Evolutionary conservation across 768 basidiomycete species (phyloP), one percentile per base, ranked within the genome.

Genomic region (Boletus pseudo-olivaceus): DNA sequence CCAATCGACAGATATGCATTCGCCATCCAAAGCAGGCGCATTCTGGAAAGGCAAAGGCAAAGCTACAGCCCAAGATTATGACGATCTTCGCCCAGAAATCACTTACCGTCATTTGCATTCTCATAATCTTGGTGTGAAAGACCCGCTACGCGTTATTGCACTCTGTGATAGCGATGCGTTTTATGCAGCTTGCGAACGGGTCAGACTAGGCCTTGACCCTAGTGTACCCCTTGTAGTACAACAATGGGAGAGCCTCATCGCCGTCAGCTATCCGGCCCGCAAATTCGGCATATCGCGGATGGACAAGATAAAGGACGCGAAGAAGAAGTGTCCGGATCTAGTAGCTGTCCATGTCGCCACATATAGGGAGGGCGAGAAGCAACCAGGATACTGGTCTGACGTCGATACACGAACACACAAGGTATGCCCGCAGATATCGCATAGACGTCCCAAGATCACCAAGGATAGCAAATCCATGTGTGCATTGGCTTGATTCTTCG

Each of bases 251-350:
- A 77, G 83, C 15, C 67, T 95, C 49, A 98, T 99, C 54, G 97
- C 97, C 0, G 88, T 98, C 58, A 98, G 95, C 71, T 98, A 99
- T 66, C 87, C 94, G 5, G 96, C 97, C 0, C 82, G 97, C 58
- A 84, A 84, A 64, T 98, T 81, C 66, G 96, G 95, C 5, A 95
- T 99, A 62, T 90, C 92, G n/a, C 76, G 96, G 43, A 90, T 93
- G 83, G 88, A 87, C 70, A 87, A 84, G 67, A 75, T 85, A 54
- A 80, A 85, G 64, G 90, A 95, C 43, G 92, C 96, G 7, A 79
- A 84, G 72, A 85, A 88, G 70, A 82, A 83, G 59, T 98, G 95
- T 68, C 95, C 96, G 0, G 74, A 92, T 47, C 74, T 98, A 8
- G 75, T 82, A 33, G 83, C 92, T 4, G 88, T 97, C 7, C 96